Evolutionary conservation across 441 rosid species (phyloP).

Genomic region (Populus trichocarpa): DNA sequence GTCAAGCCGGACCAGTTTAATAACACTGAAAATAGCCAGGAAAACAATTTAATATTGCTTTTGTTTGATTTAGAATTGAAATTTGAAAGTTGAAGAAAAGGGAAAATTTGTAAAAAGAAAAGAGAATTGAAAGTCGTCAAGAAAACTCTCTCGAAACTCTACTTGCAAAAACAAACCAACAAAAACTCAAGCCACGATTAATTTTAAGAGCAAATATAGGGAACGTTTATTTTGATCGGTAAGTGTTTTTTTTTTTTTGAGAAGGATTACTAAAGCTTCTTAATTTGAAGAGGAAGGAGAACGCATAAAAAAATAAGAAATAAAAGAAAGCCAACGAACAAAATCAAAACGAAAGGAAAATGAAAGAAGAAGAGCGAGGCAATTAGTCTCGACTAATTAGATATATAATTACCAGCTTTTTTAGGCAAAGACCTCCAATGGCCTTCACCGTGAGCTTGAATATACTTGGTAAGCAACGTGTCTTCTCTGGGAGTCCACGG

Average conservation of each 20-base stretch:
- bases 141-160: neutral
- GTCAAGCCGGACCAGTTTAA: accelerated
- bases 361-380: neutral
- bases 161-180: neutral
- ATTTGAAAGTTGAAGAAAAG: neutral
- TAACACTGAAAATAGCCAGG: too few species aligned
- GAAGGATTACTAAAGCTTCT: neutral
- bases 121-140: neutral
- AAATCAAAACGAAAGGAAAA: neutral
- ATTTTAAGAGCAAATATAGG: neutral
- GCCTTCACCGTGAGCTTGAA: constrained; percentile 68
- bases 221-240: neutral
- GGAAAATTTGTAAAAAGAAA: neutral
- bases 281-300: neutral
- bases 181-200: neutral
- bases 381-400: neutral
- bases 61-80: neutral
- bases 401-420: constrained; percentile 44
- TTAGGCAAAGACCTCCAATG: constrained; percentile 63
- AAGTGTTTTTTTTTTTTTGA: too few species aligned
- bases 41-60: neutral
- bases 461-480: constrained; percentile 45
- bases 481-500: constrained; percentile 71
- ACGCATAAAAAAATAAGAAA: neutral
- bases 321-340: neutral